Evolutionary conservation across 176 grass and related monocot species (phyloP).

Genomic region (Calamus simplicifolius): DNA sequence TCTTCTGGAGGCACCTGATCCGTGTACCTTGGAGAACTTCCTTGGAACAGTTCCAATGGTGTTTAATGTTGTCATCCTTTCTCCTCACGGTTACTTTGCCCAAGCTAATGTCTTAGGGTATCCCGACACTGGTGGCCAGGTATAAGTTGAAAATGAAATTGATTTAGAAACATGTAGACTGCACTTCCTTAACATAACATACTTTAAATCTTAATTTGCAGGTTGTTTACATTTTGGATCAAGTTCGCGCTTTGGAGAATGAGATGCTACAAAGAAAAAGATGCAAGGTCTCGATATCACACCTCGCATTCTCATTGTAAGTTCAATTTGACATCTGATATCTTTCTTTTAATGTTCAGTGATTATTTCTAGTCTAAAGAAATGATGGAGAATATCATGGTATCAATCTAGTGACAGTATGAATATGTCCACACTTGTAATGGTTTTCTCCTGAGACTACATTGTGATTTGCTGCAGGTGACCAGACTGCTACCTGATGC

Average conservation of each 20-base stretch:
- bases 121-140: slow-evolving; percentile 99
- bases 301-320: slow-evolving; percentile 93
- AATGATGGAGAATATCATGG: too few species aligned
- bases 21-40: slow-evolving; percentile 87
- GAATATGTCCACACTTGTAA: too few species aligned
- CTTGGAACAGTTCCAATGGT: slow-evolving; percentile 92
- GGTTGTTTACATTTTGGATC: slow-evolving; percentile 99
- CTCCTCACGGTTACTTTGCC: slow-evolving; percentile 92
- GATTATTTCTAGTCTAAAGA: too few species aligned
- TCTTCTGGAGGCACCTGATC: slow-evolving; percentile 96
- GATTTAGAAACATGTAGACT: background rate
- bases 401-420: too few species aligned
- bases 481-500: slow-evolving; percentile 93
- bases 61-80: slow-evolving; percentile 95
- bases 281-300: slow-evolving; percentile 93
- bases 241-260: slow-evolving; percentile 96
- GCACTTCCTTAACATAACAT: background rate
- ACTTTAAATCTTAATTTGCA: slow-evolving; percentile 6
- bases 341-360: too few species aligned
- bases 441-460: slow-evolving; percentile 1
- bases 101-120: slow-evolving; percentile 99
- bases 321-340: slow-evolving; percentile 7
- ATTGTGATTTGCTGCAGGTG: slow-evolving; percentile 36
- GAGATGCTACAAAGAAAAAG: slow-evolving; percentile 97
- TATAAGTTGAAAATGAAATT: slow-evolving; percentile 12